Evolutionary conservation across 2,329 filamentous ascomycete genomes (phyloP).

Genomic region (Fusarium devonianum): DNA sequence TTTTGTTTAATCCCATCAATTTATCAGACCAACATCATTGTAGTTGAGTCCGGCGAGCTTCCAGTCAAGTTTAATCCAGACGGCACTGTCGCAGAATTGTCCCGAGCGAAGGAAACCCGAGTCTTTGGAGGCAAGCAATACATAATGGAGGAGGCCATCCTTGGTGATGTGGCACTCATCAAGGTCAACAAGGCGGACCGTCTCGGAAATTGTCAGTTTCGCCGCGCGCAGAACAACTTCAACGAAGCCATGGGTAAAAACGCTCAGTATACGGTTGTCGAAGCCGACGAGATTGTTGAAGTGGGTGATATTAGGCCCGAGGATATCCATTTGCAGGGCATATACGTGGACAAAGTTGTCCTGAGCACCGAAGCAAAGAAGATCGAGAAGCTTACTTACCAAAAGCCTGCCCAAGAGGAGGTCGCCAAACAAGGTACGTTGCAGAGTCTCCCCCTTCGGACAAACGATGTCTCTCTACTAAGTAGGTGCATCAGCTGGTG

Average conservation of each 20-base stretch:
- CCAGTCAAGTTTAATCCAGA: constrained; percentile 81
- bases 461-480: no score
- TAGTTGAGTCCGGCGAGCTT: constrained; percentile 94
- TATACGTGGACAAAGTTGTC: constrained; percentile 90
- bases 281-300: constrained; percentile 91
- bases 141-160: constrained; percentile 87
- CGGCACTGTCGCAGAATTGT: constrained; percentile 76
- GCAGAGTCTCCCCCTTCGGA: no score
- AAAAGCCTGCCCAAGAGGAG: constrained; percentile 71
- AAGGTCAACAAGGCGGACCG: constrained; percentile 94
- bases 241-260: constrained; percentile 94
- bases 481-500: no score
- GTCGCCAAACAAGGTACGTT: constrained; percentile 65
- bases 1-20: no score
- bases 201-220: constrained; percentile 90
- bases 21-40: no score
- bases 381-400: constrained; percentile 86
- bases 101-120: constrained; percentile 85
- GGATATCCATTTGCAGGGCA: constrained; percentile 84
- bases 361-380: constrained; percentile 80
- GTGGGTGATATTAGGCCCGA: constrained; percentile 85
- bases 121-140: constrained; percentile 92
- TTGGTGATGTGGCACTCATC: constrained; percentile 90
- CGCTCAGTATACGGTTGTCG: constrained; percentile 88
- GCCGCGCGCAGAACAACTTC: constrained; percentile 88